Base-by-base conservation (phyloP, 2,329 filamentous ascomycete genomes). In the Tympanopsis confertula region DNA sequence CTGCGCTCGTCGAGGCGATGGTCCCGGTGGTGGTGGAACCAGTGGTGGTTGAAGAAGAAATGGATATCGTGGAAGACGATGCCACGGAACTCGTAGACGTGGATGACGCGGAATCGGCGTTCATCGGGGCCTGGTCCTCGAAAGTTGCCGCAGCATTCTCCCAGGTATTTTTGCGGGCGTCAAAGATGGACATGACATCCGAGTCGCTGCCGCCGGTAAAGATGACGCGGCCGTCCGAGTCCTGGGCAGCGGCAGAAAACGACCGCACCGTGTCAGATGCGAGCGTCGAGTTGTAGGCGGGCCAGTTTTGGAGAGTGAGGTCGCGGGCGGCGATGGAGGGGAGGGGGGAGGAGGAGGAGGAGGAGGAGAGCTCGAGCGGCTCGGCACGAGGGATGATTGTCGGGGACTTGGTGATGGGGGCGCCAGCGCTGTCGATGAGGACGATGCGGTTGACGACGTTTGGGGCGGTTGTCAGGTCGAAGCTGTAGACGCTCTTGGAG, bases 401-500 rank as follows among this genome's bases (percentile, higher is more conserved):
- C 12, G 55, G 52, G 5, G 71, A 62, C 38, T 61, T 65, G 36
- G 48, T 61, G 51, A 66, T 71, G 32, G 56, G 69, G 43, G 51
- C 66, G 13, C 82, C 83, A 29, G 68, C 64, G 10, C 69, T 68
- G 43, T 75, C 71, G 35, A 82, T 57, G 13, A 94, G 57, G 14
- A 86, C 70, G 20, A 80, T 74, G 39, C 82, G 76, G 20, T 72
- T 74, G 32, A 94, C 83, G 5, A 65, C 59, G 52, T 93, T 94
- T 3, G 89, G 88, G 0, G 79, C 76, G 7, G 69, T 66, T 13
- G 70, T 70, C 59, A 87, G 71, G 52, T 94, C 78, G 48, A 91
- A 94, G 10, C 78, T 76, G 47, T 87, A 77, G 14, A 96, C 63
- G 28, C 80, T 75, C 52, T 85, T 88, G 57, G 82, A 88, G 19